Evolutionary conservation across 805 yeast genomes (phyloP), one percentile per base, ranked within the genome.

Genomic region (Starmerella stigmatis): DNA sequence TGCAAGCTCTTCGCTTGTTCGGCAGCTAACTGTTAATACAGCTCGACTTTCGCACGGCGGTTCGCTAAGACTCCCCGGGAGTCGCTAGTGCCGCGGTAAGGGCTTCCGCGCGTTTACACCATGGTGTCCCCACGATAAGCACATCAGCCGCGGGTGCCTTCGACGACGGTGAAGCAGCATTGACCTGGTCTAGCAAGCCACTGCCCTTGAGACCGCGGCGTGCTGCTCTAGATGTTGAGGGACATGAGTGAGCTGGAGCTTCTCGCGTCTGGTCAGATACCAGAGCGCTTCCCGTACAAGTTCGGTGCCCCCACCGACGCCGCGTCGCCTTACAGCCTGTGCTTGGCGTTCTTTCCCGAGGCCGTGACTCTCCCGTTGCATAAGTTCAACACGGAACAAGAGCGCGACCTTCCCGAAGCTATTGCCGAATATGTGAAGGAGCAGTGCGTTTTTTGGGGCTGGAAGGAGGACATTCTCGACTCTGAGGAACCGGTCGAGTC

Each of bases 271-370:
- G 54, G 53, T 12, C 10, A n/a, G 9, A 7, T 49, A 4, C 54
- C 52, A 2, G 12, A 2, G 3, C 2, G 7, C 15, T 51, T 49
- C 32, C 46, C 53, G 20, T 49, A 32, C 34, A 22, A 16, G 13
- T 50, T 43, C 38, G 21, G 5, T 5, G 20, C 42, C 13, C 50
- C 54, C 9, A 50, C 40, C 26, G 54, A 53, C 12, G 49, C 62
- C 2, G 39, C 45, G 6, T 57, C 60, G 19, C 65, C 65, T 5
- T 54, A 55, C 45, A 46, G 60, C 3, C 45, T 64, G 20, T 32
- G 55, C 8, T 44, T 63, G 26, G 48, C 54, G 20, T 52, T 61
- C 28, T 37, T 57, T 32, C 68, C 68, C 2, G 66, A 56, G 29
- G 51, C 63, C 0, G 43, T 47, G 10, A 49, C 55, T 12, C 59